Conservation (phyloP, 805 yeast genomes). For the Cyberlindnera misumaiensis region DNA sequence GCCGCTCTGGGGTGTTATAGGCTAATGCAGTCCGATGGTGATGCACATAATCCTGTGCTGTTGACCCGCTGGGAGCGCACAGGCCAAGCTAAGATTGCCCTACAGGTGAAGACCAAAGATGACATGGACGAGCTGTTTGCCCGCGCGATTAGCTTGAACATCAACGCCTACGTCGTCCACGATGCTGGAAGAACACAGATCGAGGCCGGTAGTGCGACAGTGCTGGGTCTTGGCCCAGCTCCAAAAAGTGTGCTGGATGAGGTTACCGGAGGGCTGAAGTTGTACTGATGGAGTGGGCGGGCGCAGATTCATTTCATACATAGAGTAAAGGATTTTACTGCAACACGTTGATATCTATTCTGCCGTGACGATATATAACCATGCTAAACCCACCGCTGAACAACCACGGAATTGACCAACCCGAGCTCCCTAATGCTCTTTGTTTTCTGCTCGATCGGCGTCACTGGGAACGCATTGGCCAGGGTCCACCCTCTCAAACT, state of each 20-base stretch:
- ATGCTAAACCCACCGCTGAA: conserved; percentile 64
- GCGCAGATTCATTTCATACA: neutral
- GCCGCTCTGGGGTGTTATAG: conserved; percentile 92
- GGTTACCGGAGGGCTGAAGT: conserved; percentile 71
- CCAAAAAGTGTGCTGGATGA: conserved; percentile 75
- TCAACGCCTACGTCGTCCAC: conserved; percentile 75
- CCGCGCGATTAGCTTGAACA: conserved; percentile 69
- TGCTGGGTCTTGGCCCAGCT: conserved; percentile 96
- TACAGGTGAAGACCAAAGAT: conserved; percentile 64
- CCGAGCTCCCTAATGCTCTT: conserved; percentile 68
- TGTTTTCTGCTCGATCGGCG: conserved; percentile 53
- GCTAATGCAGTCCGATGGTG: conserved; percentile 46
- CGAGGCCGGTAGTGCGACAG: conserved; percentile 95
- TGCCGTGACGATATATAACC: neutral
- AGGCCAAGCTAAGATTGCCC: conserved; percentile 93
- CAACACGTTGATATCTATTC: neutral
- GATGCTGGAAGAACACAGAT: conserved; percentile 98
- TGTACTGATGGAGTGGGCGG: conserved; percentile 53
- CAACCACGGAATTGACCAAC: conserved; percentile 75
- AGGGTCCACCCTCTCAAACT: conserved; percentile 46
- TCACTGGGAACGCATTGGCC: conserved; percentile 78
- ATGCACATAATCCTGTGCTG: conserved; percentile 52
- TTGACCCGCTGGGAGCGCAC: conserved; percentile 68
- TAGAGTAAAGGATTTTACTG: neutral
- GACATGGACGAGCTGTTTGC: conserved; percentile 72